A percentile compares a stretch with the other conserved stretches of the same genome.
Conservation (phyloP, 306 rosid species). For the Dicorynia guianensis region DNA sequence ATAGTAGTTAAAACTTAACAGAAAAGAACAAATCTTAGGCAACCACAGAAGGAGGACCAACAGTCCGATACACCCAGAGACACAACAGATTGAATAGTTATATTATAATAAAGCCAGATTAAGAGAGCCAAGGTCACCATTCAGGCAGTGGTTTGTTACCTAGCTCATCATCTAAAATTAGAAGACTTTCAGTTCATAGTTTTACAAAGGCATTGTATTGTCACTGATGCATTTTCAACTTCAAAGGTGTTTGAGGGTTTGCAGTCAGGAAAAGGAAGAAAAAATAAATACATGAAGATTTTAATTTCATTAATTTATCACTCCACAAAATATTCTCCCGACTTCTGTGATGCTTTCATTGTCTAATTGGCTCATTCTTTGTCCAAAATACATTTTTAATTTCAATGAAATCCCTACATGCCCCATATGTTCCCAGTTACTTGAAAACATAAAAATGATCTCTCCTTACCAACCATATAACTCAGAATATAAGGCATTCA, state of each 20-base stretch:
- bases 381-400: constrained; percentile 25
- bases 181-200: constrained; percentile 11
- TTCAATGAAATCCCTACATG: constrained; percentile 12
- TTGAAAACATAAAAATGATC: not conserved
- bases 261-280: constrained; percentile 39
- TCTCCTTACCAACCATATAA: not conserved
- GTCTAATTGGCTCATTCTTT: constrained; percentile 50
- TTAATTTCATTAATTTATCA: constrained; percentile 3
- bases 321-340: constrained; percentile 8
- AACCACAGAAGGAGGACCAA: constrained; percentile 13
- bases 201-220: not conserved
- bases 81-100: not conserved
- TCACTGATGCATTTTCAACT: constrained; percentile 10
- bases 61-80: not conserved
- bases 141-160: constrained; percentile 11
- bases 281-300: constrained; percentile 17
- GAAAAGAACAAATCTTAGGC: constrained; percentile 15
- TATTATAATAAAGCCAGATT: constrained; percentile 1
- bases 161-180: constrained; percentile 7
- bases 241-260: not conserved
- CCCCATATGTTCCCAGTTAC: constrained; percentile 18
- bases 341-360: constrained; percentile 1
- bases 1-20: not conserved
- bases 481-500: constrained; percentile 19
- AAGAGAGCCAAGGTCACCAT: not conserved